Conservation (phyloP, 768 basidiomycete genomes). For the Mycena alexandri region DNA sequence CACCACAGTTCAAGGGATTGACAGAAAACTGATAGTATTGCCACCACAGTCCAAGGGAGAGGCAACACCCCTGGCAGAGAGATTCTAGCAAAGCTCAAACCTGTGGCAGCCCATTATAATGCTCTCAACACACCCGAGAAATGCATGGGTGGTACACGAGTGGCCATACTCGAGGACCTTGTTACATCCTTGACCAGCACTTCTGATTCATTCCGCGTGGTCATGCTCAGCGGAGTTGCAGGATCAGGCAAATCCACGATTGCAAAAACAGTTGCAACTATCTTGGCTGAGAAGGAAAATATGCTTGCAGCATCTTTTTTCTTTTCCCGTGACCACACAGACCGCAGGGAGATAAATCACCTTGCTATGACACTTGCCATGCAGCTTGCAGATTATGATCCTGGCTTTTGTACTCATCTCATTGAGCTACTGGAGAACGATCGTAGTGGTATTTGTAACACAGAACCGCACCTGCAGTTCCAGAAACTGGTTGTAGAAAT, state of each 20-base stretch:
- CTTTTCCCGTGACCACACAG: slow-evolving; percentile 4
- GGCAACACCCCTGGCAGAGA: no score
- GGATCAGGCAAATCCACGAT: neutral
- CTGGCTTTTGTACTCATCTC: neutral
- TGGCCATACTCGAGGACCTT: no score
- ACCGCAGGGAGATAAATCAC: neutral
- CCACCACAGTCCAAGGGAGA: no score
- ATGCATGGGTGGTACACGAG: no score
- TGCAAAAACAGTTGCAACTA: neutral
- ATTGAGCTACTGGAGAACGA: slow-evolving; percentile 2
- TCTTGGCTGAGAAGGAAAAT: neutral
- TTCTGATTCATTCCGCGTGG: no score
- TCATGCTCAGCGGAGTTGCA: no score
- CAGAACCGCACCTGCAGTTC: neutral
- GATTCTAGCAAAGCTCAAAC: no score
- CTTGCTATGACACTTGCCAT: slow-evolving; percentile 2
- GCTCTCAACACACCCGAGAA: no score
- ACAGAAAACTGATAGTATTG: no score
- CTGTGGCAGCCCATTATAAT: no score
- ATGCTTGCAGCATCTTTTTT: slow-evolving; percentile 3
- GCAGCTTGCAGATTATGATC: slow-evolving; percentile 2
- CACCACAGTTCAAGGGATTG: no score
- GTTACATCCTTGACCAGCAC: no score
- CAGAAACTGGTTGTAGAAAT: slow-evolving; percentile 6
- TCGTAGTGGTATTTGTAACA: neutral